Evolutionary conservation across 371 early-diverging fungal species (phyloP), one percentile per base, ranked within the genome.

Genomic region (Amoeboaphelidium occidentale): DNA sequence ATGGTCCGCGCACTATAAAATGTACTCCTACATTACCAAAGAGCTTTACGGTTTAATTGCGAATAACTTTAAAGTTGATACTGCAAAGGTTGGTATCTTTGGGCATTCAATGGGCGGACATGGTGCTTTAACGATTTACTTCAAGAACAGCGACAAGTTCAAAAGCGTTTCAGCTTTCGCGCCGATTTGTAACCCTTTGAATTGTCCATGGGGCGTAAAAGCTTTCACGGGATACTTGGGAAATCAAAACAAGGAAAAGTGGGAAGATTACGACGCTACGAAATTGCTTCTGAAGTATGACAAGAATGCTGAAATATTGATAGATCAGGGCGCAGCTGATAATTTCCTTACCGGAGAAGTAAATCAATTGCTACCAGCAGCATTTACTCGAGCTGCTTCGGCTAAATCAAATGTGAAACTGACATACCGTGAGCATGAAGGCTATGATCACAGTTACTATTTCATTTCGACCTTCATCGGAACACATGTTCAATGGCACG

Each of bases 361-460:
- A n/a, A n/a, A n/a, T n/a, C 74, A 79, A 54, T 62, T 87, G 24
- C 65, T 64, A 46, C 68, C 80, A 4, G 65, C 68, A 22, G 58
- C 60, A 22, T 60, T 86, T 43, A 62, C 70, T 26, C 51, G 69
- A 21, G 63, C 62, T 0, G 59, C 66, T 2, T 52, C 67, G 42
- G 58, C 62, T 22, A 66, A 59, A 14, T 52, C 62, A 25, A 52
- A 58, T 2, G 51, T 60, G n/a, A 58, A 65, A 53, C 72, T 78
- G 47, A 63, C 63, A 13, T 66, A 74, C 49, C 73, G 79, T 23
- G 65, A 68, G 59, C 82, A 78, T 51, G 77, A 77, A 21, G 86
- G 82, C 20, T 87, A 80, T 54, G 81, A 86, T 54, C 86, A 87
- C 52, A 71, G 73, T 39, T 87, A 86, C 62, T 87, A 58, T 55